Evolutionary conservation across 2,329 filamentous ascomycete species (phyloP).

Genomic region (Trichoderma arundinaceum): DNA sequence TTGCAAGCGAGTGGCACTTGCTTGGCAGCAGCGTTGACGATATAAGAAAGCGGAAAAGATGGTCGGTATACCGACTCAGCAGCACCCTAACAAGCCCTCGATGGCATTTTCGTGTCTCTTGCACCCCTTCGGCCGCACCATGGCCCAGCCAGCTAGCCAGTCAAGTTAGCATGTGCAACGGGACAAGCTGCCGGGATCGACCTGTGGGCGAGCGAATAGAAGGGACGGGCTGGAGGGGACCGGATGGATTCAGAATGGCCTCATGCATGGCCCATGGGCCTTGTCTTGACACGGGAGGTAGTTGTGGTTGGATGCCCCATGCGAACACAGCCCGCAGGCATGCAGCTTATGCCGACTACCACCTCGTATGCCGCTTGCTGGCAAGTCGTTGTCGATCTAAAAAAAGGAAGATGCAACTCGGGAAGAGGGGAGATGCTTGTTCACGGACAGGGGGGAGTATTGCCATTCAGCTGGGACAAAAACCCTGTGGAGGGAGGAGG

Average conservation of each 20-base stretch:
- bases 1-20: constrained; percentile 1
- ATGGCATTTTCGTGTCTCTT: not conserved
- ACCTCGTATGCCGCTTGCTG: constrained; percentile 24
- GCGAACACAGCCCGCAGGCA: constrained; percentile 13
- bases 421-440: constrained; percentile 1
- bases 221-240: not conserved
- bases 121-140: constrained; percentile 14
- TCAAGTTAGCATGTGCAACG: constrained; percentile 13
- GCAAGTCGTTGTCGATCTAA: constrained; percentile 16
- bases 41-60: constrained; percentile 6
- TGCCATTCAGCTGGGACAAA: constrained; percentile 18
- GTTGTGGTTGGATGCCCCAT: constrained; percentile 13
- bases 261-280: constrained; percentile 10
- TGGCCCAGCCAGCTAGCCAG: constrained; percentile 9
- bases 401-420: not conserved
- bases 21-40: not conserved
- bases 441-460: not conserved
- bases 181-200: constrained; percentile 8
- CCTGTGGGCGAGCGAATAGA: constrained; percentile 6
- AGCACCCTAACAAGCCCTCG: not conserved
- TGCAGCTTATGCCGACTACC: constrained; percentile 26
- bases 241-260: constrained; percentile 22
- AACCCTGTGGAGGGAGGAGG: too few species aligned
- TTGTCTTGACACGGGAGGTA: constrained; percentile 29
- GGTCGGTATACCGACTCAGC: not conserved